A percentile compares a stretch with the other conserved stretches of the same genome.
phyloP scores from a whole-genome alignment of 177 flowering plant species.

The Telopea speciosissima region DNA sequence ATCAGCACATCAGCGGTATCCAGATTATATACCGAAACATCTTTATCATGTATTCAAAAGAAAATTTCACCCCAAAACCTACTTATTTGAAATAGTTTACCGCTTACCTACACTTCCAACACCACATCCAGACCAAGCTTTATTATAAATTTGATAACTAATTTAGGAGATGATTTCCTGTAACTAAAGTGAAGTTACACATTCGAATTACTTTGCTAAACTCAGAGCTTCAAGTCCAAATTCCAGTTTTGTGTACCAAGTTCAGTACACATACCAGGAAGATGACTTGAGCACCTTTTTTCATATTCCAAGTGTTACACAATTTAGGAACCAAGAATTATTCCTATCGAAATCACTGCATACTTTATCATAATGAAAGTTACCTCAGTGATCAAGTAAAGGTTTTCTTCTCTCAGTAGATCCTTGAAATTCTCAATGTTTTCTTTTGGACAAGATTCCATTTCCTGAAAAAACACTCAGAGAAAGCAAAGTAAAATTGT shows the following conservation, averaged over 20 bases:
- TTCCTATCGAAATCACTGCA: too few relatives aligned
- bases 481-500: not conserved
- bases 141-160: not conserved
- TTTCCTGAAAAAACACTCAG: conserved; percentile 40
- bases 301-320: not conserved
- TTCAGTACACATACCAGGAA: not conserved
- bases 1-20: not conserved
- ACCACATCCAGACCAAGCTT: not conserved
- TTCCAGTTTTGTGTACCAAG: not conserved
- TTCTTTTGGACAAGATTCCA: conserved; percentile 79
- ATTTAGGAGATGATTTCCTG: too few relatives aligned
- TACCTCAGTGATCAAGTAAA: conserved; percentile 88
- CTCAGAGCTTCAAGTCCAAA: not conserved
- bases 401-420: conserved; percentile 64
- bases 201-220: not conserved
- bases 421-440: conserved; percentile 43
- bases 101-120: not conserved
- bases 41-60: not conserved
- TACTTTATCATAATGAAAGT: not conserved
- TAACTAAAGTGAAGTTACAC: too few relatives aligned
- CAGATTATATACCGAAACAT: not conserved
- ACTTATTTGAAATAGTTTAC: not conserved
- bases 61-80: not conserved
- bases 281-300: not conserved
- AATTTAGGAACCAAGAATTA: too few relatives aligned